Evolutionary conservation across 1,284 basidiomycete species (phyloP), one percentile per base, ranked within the genome.

Genomic region (Pholiota adiposa): DNA sequence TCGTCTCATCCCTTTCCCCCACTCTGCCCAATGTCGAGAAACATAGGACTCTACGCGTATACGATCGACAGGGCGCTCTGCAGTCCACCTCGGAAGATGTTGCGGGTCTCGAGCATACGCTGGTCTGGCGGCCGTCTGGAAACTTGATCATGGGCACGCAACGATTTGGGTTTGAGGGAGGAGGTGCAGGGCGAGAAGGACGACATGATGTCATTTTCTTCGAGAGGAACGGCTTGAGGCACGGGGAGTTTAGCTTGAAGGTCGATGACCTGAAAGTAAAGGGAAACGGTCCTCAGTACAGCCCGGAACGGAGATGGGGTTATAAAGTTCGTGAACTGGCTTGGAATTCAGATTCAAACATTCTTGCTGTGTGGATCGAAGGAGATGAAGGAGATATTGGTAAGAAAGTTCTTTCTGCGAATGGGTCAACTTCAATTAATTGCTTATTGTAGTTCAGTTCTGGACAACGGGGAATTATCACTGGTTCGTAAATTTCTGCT

Each of bases 391-490:
- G 81, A 2, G 90, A 95, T 74, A 76, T 89, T 48, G 86, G 92
- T 93, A 68, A 73, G 84, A 74, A 9, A 33, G 60, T 31, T 36
- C 34, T 19, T 38, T 56, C 40, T 44, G 41, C 23, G 33, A 36
- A 54, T 34, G 57, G 34, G 16, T 58, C 41, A 48, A 59, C 44
- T 27, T 8, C n/a, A 23, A 46, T 46, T 27, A 4, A 9, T 46
- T 46, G 2, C 18, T 16, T 14, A 27, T 55, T 33, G n/a, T 65
- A 89, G 93, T 99, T 19, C 97, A 99, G 76, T 78, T 99, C 1
- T 99, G 96, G 95, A 93, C 94, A 0, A 94, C 84, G 23, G 90
- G 92, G 51, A 99, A 99, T 73, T 99, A 97, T 74, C 92, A 98
- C 73, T 98, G 96, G 93, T 95, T 65, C 36, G 72, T 44, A 48